Evolutionary conservation across 148 eudicot species (phyloP), one percentile per base, ranked within the genome.

Genomic region (Pouteria glomerata): DNA sequence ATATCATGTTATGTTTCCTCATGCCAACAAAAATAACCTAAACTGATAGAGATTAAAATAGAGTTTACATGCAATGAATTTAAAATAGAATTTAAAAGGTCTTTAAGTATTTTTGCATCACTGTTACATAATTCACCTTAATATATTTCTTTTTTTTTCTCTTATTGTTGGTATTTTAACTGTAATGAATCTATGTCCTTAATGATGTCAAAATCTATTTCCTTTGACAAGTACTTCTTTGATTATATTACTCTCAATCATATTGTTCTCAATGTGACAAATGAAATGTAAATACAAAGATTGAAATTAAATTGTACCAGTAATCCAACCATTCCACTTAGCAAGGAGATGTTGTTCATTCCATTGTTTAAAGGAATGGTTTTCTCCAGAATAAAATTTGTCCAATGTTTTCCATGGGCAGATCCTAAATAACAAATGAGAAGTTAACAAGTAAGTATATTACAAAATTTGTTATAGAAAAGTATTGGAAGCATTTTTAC

Each of bases 251-350:
- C n/a, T n/a, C n/a, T 61, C 5, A 42, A 4, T 73, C 24, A 52
- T 4, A 15, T 19, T 16, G 33, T n/a, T 73, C 29, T 29, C 14
- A 12, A 30, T 34, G 47, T 63, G 10, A 23, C 53, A n/a, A 50
- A 45, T 60, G 58, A 50, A 51, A 50, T 72, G 26, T 2, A 39
- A 19, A 55, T 35, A 18, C 29, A 50, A 34, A 41, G n/a, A 66
- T 19, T 15, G 67, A 52, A 71, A 53, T 52, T 39, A 57, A 57
- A 29, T 34, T 21, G 1, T 85, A 85, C 89, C 82, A 79, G 82
- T 56, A 85, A 65, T 61, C 89, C 89, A 68, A 76, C 75, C 76
- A 79, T 81, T 48, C 64, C 74, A 48, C 89, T 85, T 30, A 85
- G 83, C 74, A 85, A 62, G 55, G 89, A 76, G 39, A 83, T 72